Percentiles rank a stretch among this genome's conserved stretches.
Conservation (phyloP, 192 early-diverging fungal genomes). For the Geranomyces variabilis region DNA sequence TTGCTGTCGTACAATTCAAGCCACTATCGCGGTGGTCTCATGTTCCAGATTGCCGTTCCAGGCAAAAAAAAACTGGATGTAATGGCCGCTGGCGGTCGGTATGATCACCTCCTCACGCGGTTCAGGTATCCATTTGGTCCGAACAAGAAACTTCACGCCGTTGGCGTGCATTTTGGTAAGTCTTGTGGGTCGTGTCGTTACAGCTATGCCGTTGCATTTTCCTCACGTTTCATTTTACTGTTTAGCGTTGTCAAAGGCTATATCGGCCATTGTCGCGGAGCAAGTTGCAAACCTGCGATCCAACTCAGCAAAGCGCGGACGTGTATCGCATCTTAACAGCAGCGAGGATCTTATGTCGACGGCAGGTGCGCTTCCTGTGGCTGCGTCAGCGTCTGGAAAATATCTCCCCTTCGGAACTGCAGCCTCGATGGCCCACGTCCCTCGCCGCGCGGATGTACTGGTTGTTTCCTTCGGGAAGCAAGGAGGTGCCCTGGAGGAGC, state of each 20-base stretch:
- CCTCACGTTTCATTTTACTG: not conserved
- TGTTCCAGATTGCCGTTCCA: constrained; percentile 65
- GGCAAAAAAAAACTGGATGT: constrained; percentile 55
- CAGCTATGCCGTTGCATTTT: not conserved
- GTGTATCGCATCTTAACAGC: not conserved
- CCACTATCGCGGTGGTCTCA: constrained; percentile 60
- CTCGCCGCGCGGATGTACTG: constrained; percentile 67
- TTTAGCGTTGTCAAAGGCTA: constrained; percentile 37
- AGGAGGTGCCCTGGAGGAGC: constrained; percentile 68
- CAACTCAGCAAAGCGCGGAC: not conserved
- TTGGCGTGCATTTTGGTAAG: constrained; percentile 84
- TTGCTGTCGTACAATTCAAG: constrained; percentile 63
- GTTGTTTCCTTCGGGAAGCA: constrained; percentile 80
- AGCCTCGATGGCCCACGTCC: constrained; percentile 25
- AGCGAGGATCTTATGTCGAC: constrained; percentile 24
- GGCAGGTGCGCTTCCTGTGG: constrained; percentile 28
- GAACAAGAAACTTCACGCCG: constrained; percentile 48
- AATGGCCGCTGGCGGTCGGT: constrained; percentile 72
- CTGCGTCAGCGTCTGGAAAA: constrained; percentile 23
- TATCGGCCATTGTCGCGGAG: constrained; percentile 26
- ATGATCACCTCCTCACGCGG: constrained; percentile 61
- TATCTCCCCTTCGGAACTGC: constrained; percentile 33
- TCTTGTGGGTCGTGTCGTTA: constrained; percentile 53
- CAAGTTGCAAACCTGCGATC: constrained; percentile 27
- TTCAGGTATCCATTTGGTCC: constrained; percentile 56